Evolutionary conservation across 2,329 filamentous ascomycete species (phyloP).

Genomic region (Myrmaecium sp.): DNA sequence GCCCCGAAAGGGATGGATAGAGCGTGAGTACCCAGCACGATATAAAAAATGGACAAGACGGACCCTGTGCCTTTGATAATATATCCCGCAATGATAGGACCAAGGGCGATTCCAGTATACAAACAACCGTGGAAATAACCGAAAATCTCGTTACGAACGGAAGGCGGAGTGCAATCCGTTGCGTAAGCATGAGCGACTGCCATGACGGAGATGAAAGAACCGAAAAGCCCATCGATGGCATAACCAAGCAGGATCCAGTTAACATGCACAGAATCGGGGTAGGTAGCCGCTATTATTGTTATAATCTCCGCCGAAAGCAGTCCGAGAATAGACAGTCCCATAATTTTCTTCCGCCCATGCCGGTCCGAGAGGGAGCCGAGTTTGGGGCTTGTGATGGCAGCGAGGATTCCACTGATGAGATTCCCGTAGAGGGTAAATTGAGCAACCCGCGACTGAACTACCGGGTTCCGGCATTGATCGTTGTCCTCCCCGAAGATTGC

Average conservation of each 20-base stretch:
- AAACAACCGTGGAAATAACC: conserved; percentile 81
- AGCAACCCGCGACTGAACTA: conserved; percentile 61
- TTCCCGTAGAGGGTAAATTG: conserved; percentile 63
- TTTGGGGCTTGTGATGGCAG: conserved; percentile 66
- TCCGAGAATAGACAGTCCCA: conserved; percentile 59
- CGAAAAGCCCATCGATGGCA: conserved; percentile 65
- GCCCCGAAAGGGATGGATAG: conserved; percentile 57
- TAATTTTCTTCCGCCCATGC: conserved; percentile 59
- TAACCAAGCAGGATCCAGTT: conserved; percentile 64
- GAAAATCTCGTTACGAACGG: conserved; percentile 64
- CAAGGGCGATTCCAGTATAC: conserved; percentile 75
- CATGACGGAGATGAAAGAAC: conserved; percentile 75
- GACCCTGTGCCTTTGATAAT: conserved; percentile 61
- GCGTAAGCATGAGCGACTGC: conserved; percentile 72
- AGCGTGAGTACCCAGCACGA: conserved; percentile 54
- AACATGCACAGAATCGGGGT: conserved; percentile 55
- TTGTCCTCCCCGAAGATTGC: conserved; percentile 54
- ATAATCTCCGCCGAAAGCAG: conserved; percentile 58
- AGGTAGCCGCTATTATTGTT: conserved; percentile 61
- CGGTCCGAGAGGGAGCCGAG: conserved; percentile 76
- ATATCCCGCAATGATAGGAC: conserved; percentile 66
- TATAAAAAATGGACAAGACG: conserved; percentile 70
- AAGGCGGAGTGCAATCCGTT: conserved; percentile 71
- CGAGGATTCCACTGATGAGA: conserved; percentile 57
- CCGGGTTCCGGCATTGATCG: conserved; percentile 61